Evolutionary conservation across 352 stramenopile genomes (phyloP).

Genomic region (Phytophthora brassicae): DNA sequence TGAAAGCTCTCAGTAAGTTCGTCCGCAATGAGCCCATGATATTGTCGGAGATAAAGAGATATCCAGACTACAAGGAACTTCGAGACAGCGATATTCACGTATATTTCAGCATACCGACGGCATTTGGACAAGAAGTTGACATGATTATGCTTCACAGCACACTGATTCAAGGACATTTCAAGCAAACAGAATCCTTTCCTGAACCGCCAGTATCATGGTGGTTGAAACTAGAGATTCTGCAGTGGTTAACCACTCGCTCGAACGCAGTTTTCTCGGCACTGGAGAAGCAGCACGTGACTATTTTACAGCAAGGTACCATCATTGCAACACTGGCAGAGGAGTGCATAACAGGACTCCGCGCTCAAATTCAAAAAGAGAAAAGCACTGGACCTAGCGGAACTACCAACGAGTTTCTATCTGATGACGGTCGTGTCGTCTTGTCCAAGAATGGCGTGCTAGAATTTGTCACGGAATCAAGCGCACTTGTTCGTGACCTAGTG

Average conservation of each 20-base stretch:
- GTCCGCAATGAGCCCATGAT: conserved; percentile 27
- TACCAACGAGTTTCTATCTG: conserved; percentile 14
- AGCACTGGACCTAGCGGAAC: background rate
- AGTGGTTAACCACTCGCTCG: conserved; percentile 40
- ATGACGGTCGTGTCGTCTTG: conserved; percentile 21
- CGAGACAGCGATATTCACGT: background rate
- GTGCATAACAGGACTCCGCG: conserved; percentile 31
- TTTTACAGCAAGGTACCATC: conserved; percentile 20
- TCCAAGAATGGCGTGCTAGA: conserved; percentile 33
- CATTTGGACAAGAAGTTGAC: conserved; percentile 34
- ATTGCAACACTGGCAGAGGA: conserved; percentile 32
- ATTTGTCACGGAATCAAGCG: conserved; percentile 43
- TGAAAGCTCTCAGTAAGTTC: conserved; percentile 29
- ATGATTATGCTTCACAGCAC: conserved; percentile 49
- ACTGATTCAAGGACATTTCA: conserved; percentile 43
- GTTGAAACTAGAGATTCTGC: conserved; percentile 42
- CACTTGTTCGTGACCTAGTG: conserved; percentile 40
- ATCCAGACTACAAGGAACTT: conserved; percentile 12
- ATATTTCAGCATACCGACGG: conserved; percentile 7
- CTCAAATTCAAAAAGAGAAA: conserved; percentile 16
- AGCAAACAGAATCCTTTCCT: conserved; percentile 23
- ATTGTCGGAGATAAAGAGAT: conserved; percentile 26
- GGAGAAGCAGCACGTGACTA: conserved; percentile 25
- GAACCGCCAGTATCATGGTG: conserved; percentile 40
- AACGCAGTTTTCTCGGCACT: conserved; percentile 37